Conservation (phyloP, 2,329 filamentous ascomycete species). For the Cytospora mali region DNA sequence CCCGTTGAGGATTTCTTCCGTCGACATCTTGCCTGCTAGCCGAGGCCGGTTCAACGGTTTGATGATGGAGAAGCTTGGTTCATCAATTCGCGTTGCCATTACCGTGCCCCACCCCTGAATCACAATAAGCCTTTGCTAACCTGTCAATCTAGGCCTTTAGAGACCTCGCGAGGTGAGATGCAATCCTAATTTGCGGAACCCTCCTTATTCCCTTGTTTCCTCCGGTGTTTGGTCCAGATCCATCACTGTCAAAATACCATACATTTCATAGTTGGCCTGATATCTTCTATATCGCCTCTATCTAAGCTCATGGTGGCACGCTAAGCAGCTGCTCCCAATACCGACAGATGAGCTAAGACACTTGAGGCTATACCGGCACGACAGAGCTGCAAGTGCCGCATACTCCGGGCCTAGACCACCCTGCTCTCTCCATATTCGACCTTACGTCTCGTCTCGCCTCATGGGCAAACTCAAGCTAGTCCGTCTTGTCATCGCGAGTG, state of each 20-base stretch:
- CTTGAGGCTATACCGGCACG: background rate
- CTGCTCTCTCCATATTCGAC: background rate
- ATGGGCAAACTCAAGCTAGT: background rate
- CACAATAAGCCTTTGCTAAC: slow-evolving; percentile 24
- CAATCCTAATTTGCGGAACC: no score
- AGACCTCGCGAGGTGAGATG: slow-evolving; percentile 38
- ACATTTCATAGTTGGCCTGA: background rate
- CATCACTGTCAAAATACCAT: slow-evolving; percentile 6
- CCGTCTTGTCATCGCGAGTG: background rate
- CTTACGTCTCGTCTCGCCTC: background rate
- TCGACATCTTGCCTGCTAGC: background rate
- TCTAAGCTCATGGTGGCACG: slow-evolving; percentile 6
- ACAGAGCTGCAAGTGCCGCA: background rate
- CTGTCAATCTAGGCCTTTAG: slow-evolving; percentile 36
- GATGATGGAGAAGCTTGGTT: background rate
- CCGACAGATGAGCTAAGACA: background rate
- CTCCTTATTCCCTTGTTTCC: background rate
- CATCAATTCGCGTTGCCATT: background rate
- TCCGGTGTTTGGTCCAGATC: slow-evolving; percentile 10
- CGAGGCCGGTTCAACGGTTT: background rate
- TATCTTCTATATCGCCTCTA: no score
- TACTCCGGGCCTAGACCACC: background rate
- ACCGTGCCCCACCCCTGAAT: background rate
- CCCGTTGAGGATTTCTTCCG: background rate
- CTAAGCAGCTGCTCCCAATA: slow-evolving; percentile 9